Conservation (phyloP, 2,329 filamentous ascomycete species). For the Ophiostoma fasciatum region DNA sequence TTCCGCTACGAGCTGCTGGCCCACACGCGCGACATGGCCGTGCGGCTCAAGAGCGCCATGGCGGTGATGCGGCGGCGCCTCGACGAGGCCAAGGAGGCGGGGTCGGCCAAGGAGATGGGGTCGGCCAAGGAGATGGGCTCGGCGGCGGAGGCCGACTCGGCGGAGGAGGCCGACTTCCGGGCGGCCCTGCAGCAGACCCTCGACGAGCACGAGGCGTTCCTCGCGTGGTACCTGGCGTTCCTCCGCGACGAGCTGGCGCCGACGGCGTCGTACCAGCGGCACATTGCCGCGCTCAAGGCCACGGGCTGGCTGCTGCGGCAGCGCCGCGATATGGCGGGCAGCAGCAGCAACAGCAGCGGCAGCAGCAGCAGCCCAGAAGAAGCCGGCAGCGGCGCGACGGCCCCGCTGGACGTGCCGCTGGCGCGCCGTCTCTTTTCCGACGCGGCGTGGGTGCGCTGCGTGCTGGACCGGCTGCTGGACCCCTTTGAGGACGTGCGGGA, state of each 20-base stretch:
- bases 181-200: slow-evolving; percentile 17
- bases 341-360: background rate
- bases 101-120: background rate
- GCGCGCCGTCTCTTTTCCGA: slow-evolving; percentile 22
- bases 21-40: slow-evolving; percentile 60
- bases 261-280: slow-evolving; percentile 78
- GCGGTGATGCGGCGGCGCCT: slow-evolving; percentile 36
- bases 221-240: slow-evolving; percentile 62
- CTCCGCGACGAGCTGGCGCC: slow-evolving; percentile 60
- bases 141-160: too few relatives aligned
- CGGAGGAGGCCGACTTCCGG: slow-evolving; percentile 4
- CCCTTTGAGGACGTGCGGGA: slow-evolving; percentile 85
- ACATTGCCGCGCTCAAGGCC: slow-evolving; percentile 65
- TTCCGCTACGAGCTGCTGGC: slow-evolving; percentile 69
- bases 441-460: slow-evolving; percentile 39
- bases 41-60: slow-evolving; percentile 55
- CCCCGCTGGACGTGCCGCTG: slow-evolving; percentile 14
- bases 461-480: slow-evolving; percentile 72
- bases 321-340: slow-evolving; percentile 43
- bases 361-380: too few relatives aligned
- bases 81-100: background rate
- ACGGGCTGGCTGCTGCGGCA: slow-evolving; percentile 52
- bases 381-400: slow-evolving; percentile 14
- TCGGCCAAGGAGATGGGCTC: too few relatives aligned
- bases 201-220: slow-evolving; percentile 43